phyloP scores from a whole-genome alignment of 1,284 basidiomycete genomes.

The Hortiboletus rubellus region DNA sequence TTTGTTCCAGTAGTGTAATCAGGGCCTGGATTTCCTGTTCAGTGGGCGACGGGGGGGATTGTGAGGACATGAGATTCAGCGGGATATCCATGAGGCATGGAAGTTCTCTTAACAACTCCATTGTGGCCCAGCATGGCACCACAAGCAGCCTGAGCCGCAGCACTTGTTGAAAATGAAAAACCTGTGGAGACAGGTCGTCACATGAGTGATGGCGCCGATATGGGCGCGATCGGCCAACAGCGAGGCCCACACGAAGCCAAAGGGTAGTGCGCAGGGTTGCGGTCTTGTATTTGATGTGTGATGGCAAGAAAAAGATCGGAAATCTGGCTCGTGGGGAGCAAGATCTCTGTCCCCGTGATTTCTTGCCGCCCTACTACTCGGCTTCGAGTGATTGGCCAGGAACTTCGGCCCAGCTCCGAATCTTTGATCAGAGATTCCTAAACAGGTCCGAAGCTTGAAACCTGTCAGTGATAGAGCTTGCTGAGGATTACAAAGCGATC shows the following conservation, averaged over 20 bases:
- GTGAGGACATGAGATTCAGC: conserved; percentile 7
- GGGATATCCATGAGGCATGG: neutral
- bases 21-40: conserved; percentile 2
- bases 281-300: neutral
- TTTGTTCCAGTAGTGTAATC: conserved; percentile 4
- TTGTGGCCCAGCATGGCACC: neutral
- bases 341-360: too few species aligned
- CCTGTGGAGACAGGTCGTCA: neutral
- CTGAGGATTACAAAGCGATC: too few species aligned
- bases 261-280: neutral
- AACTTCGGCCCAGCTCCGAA: neutral
- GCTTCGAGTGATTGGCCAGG: neutral
- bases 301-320: neutral
- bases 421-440: neutral
- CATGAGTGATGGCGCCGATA: neutral
- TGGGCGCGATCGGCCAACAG: neutral
- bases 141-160: neutral
- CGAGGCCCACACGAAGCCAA: neutral
- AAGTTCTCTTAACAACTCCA: neutral
- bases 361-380: neutral
- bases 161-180: conserved; percentile 6
- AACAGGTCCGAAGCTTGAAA: neutral
- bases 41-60: neutral
- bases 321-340: neutral
- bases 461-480: neutral